Evolutionary conservation across 2,329 filamentous ascomycete species (phyloP), one percentile per base, ranked within the genome.

Genomic region (Dactylella cylindrospora): DNA sequence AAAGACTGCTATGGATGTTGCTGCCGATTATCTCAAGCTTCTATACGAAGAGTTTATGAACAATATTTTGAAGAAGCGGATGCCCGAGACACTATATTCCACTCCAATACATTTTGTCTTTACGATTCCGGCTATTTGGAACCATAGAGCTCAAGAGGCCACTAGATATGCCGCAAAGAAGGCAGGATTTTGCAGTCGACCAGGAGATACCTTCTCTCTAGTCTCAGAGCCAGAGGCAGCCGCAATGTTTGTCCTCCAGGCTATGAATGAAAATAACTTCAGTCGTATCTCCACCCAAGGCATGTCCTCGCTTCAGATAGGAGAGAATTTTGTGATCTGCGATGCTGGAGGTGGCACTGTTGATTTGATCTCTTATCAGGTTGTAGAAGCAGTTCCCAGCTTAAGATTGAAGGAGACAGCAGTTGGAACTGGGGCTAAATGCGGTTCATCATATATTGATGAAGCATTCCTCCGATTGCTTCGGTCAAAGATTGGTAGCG

Each of bases 261-360:
- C 35, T 9, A 55, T 64, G 38, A 32, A 54, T 25, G 44, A 54
- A 1, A 19, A n/a, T 13, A 54, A 46, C 31, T 36, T 32, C 22
- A 32, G 23, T 8, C 22, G 44, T 3, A 39, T 35, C 5, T 20
- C 28, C 1, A 45, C 20, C 12, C 25, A 7, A 23, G 23, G 17
- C 6, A 3, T 53, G 15, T 23, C 31, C 13, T 35, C 39, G 1
- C 15, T 51, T 9, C 17, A 55, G 19, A 32, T 35, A 3, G 54
- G 51, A 9, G 55, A 67, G n/a, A 38, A 31, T 6, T 59, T 67
- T 6, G 36, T 67, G 15, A 49, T 66, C 25, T 67, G 66, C 22
- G 66, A 67, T 23, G 61, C 65, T 15, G 66, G 66, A 19, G 66
- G 66, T 6, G 66, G 66, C 13, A 67, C 66, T 1, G 66, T 67